A percentile compares a stretch with the other conserved stretches of the same genome.
Evolutionary conservation across 352 stramenopile species (phyloP).

Genomic region (Phytophthora meadii): DNA sequence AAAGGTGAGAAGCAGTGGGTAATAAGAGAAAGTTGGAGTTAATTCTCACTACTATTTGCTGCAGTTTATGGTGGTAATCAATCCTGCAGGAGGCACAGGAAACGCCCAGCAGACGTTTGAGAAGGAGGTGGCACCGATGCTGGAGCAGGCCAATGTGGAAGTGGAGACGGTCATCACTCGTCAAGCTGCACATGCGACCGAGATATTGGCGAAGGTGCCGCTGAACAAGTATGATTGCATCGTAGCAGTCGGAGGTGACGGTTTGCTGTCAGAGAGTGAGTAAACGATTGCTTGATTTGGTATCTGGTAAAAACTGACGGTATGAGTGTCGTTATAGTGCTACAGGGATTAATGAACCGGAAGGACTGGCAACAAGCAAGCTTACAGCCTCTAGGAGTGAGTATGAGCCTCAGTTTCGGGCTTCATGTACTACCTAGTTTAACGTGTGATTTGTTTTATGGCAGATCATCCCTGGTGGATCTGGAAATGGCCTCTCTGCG

Average conservation of each 20-base stretch:
- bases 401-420: not conserved
- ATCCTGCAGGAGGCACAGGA: conserved; percentile 66
- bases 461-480: conserved; percentile 58
- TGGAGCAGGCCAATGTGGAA: conserved; percentile 65
- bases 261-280: conserved; percentile 73
- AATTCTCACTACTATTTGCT: conserved; percentile 17
- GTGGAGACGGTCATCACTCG: conserved; percentile 61
- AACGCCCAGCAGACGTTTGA: conserved; percentile 61
- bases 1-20: conserved; percentile 17
- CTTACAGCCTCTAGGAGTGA: conserved; percentile 57
- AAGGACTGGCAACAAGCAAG: conserved; percentile 67
- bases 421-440: not conserved
- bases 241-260: conserved; percentile 72
- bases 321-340: conserved; percentile 44
- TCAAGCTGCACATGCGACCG: conserved; percentile 62
- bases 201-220: conserved; percentile 48
- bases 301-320: conserved; percentile 9
- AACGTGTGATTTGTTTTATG: not conserved
- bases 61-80: conserved; percentile 74
- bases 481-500: conserved; percentile 71
- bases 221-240: conserved; percentile 71
- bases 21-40: not conserved
- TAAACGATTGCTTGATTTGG: not conserved
- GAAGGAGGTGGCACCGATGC: conserved; percentile 53
- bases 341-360: conserved; percentile 77